A percentile compares a stretch with the other conserved stretches of the same genome.
phyloP scores from a whole-genome alignment of 257 asterid genomes.

The Linaria vulgaris region DNA sequence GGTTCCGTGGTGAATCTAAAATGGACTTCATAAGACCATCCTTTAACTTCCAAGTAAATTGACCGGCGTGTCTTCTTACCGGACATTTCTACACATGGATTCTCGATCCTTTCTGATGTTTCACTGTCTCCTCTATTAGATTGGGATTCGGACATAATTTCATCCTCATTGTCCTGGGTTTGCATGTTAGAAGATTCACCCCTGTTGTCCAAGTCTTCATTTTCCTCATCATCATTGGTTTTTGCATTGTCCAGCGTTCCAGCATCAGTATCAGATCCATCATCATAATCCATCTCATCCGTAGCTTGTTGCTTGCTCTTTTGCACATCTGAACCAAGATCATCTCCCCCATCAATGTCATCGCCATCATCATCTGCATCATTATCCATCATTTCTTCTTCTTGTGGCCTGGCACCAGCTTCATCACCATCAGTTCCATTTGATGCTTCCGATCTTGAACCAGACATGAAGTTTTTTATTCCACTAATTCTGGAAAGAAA shows the following conservation, averaged over 20 bases:
- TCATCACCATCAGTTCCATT: slow-evolving; percentile 46
- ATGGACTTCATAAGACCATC: slow-evolving; percentile 50
- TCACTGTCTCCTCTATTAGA: no score
- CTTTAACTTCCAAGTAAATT: slow-evolving; percentile 38
- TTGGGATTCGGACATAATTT: slow-evolving; percentile 32
- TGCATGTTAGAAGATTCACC: slow-evolving; percentile 35
- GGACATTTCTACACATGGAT: no score
- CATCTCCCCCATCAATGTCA: slow-evolving; percentile 62
- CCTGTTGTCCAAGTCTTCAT: slow-evolving; percentile 28
- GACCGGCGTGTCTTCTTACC: slow-evolving; percentile 34
- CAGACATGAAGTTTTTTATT: slow-evolving; percentile 42
- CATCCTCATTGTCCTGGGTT: slow-evolving; percentile 22
- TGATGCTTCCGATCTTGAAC: slow-evolving; percentile 36
- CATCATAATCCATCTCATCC: slow-evolving; percentile 82
- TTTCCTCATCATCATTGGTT: slow-evolving; percentile 43
- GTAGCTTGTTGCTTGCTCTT: slow-evolving; percentile 67
- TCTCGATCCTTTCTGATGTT: slow-evolving; percentile 22
- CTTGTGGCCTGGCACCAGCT: slow-evolving; percentile 31
- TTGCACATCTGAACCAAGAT: slow-evolving; percentile 59
- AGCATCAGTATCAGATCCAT: not conserved
- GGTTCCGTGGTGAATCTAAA: slow-evolving; percentile 65
- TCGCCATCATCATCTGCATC: slow-evolving; percentile 50
- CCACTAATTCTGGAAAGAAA: slow-evolving; percentile 56
- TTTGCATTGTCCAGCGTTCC: slow-evolving; percentile 28
- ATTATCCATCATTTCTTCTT: slow-evolving; percentile 43